Percentiles rank a stretch among this genome's conserved stretches.
These are phyloP conservation scores for Spergularia marina DNA, from an alignment of 148 eudicot species.

Conservation along the genomic window DNA sequence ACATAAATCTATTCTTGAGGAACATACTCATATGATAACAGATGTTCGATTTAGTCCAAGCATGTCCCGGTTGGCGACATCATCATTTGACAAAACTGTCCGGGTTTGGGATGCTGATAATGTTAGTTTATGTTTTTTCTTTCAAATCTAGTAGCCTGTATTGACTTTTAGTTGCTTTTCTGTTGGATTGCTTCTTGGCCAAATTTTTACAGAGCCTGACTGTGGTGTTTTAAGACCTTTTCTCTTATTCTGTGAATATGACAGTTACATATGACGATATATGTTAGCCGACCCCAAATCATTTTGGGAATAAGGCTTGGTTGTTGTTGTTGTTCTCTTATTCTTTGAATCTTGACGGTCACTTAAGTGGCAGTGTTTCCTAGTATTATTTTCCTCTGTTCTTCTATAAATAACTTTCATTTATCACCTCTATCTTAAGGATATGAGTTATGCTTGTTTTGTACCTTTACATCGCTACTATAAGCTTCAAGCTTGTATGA, in stretches of 20 bases:
- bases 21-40: conserved; percentile 66
- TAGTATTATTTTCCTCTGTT: too few species aligned
- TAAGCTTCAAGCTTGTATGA: neutral
- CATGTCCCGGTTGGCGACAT: conserved; percentile 65
- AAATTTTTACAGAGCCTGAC: too few species aligned
- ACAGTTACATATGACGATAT: too few species aligned
- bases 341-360: neutral
- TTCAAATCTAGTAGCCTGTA: neutral
- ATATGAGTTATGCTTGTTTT: neutral
- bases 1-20: conserved; percentile 61
- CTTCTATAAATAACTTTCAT: neutral
- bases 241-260: too few species aligned
- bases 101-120: conserved; percentile 89
- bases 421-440: neutral
- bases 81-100: conserved; percentile 77
- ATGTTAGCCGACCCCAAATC: too few species aligned
- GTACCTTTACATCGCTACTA: neutral
- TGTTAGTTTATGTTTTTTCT: conserved; percentile 42
- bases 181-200: too few species aligned
- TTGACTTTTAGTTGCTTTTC: neutral
- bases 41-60: conserved; percentile 82
- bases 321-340: neutral
- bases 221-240: neutral
- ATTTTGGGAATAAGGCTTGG: too few species aligned
- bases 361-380: neutral